Conservation (phyloP, 2,329 filamentous ascomycete species). For the Peltaster fructicola region DNA sequence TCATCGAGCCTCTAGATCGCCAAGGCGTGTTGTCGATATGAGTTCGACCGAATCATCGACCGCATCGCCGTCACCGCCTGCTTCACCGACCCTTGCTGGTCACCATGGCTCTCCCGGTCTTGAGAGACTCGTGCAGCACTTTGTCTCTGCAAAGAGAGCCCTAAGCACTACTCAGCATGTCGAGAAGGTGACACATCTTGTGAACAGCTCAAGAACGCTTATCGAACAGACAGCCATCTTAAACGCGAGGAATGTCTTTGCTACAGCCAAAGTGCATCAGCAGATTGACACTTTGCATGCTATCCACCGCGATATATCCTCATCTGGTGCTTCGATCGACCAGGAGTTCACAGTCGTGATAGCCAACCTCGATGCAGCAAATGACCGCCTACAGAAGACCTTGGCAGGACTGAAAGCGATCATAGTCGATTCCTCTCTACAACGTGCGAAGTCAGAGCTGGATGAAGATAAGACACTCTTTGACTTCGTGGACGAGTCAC, state of each 20-base stretch:
- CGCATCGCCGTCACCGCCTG: constrained; percentile 19
- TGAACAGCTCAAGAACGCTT: constrained; percentile 54
- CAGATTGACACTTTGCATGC: constrained; percentile 27
- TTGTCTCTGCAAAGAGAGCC: constrained; percentile 74
- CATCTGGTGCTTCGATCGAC: constrained; percentile 24
- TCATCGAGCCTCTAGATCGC: too few species aligned
- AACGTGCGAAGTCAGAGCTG: constrained; percentile 35
- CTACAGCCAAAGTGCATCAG: constrained; percentile 25
- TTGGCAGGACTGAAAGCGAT: constrained; percentile 48
- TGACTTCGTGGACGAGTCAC: constrained; percentile 60
- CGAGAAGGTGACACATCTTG: constrained; percentile 71
- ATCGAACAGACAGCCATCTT: constrained; percentile 66
- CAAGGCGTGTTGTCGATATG: too few species aligned
- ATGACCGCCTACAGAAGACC: constrained; percentile 46
- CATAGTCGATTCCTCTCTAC: constrained; percentile 44
- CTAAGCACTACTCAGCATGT: constrained; percentile 61
- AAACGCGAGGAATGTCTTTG: constrained; percentile 31
- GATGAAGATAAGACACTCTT: constrained; percentile 39
- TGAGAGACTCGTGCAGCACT: constrained; percentile 65
- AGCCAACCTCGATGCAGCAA: constrained; percentile 42
- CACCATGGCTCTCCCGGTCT: constrained; percentile 31
- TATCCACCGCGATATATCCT: constrained; percentile 25
- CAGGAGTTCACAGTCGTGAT: constrained; percentile 26
- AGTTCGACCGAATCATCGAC: too few species aligned
- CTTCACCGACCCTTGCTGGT: constrained; percentile 24